Conservation (phyloP, 2,329 filamentous ascomycete genomes). For the Atkinsonella hypoxylon region DNA sequence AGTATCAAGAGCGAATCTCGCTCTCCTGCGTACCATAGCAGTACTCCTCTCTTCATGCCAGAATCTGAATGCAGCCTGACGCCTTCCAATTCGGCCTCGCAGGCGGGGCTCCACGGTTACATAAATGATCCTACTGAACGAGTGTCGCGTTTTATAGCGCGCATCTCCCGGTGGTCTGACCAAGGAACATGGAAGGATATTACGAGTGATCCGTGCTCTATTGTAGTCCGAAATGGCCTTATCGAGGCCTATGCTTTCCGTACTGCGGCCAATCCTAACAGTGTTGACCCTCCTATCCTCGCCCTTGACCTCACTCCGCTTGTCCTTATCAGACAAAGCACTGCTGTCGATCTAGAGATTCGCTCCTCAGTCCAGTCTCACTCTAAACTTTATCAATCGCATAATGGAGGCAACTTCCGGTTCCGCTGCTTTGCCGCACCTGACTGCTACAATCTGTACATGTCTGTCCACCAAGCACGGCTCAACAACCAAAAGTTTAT, state of each 20-base stretch:
- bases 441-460: constrained; percentile 75
- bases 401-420: constrained; percentile 67
- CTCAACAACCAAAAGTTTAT: constrained; percentile 89
- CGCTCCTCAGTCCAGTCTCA: constrained; percentile 69
- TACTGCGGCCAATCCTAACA: constrained; percentile 15
- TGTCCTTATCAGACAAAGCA: constrained; percentile 82
- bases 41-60: constrained; percentile 24
- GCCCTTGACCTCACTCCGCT: constrained; percentile 83
- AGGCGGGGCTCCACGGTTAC: constrained; percentile 47
- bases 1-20: constrained; percentile 33
- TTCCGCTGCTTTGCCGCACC: constrained; percentile 68
- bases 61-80: constrained; percentile 51
- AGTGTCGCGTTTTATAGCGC: constrained; percentile 35
- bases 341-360: constrained; percentile 85
- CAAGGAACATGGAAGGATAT: constrained; percentile 50
- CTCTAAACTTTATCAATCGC: constrained; percentile 51
- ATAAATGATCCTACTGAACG: constrained; percentile 26
- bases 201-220: constrained; percentile 36
- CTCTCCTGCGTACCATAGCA: constrained; percentile 19
- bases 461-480: constrained; percentile 74
- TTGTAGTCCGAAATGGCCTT: constrained; percentile 45
- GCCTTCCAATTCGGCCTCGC: constrained; percentile 73
- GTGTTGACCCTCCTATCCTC: constrained; percentile 36
- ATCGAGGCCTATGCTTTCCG: constrained; percentile 43
- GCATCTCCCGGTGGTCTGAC: constrained; percentile 51